A percentile compares a stretch with the other conserved stretches of the same genome.
phyloP scores from a whole-genome alignment of 768 basidiomycete species.

The Lepiota subincarnata region DNA sequence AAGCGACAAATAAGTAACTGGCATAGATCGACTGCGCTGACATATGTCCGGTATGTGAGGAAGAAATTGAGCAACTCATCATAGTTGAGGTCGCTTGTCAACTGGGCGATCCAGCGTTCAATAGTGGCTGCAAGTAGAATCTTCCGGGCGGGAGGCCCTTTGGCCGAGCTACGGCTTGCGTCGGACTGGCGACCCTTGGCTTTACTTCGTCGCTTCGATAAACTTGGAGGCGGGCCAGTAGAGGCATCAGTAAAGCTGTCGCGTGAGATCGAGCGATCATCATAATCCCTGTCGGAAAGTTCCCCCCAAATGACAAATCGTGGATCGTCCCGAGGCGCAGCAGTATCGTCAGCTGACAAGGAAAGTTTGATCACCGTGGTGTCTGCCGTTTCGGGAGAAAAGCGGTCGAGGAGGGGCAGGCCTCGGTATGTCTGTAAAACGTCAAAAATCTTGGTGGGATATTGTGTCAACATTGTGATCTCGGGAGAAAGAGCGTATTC shows the following conservation, averaged over 20 bases:
- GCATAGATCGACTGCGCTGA: conserved; percentile 73
- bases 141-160: conserved; percentile 23
- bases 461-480: conserved; percentile 54
- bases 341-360: conserved; percentile 58
- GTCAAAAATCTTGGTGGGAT: conserved; percentile 75
- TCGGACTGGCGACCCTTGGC: conserved; percentile 28
- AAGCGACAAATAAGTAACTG: conserved; percentile 83
- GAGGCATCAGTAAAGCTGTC: conserved; percentile 30
- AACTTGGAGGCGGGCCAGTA: conserved; percentile 25
- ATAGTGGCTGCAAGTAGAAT: conserved; percentile 87
- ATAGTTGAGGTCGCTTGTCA: conserved; percentile 82
- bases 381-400: conserved; percentile 50
- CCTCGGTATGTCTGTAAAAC: conserved; percentile 78
- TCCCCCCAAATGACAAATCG: conserved; percentile 92
- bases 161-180: conserved; percentile 17
- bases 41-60: conserved; percentile 86
- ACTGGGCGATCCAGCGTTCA: conserved; percentile 89
- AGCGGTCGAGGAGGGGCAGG: conserved; percentile 65
- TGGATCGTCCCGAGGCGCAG: conserved; percentile 81
- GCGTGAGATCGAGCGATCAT: conserved; percentile 29
- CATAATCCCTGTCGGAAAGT: conserved; percentile 30
- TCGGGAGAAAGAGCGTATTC: conserved; percentile 36
- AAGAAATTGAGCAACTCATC: conserved; percentile 89
- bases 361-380: conserved; percentile 74
- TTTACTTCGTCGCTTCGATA: conserved; percentile 32